A percentile compares a stretch with the other conserved stretches of the same genome.
Evolutionary conservation across 805 yeast species (phyloP).

Genomic region (Barnettozyma siamensis): DNA sequence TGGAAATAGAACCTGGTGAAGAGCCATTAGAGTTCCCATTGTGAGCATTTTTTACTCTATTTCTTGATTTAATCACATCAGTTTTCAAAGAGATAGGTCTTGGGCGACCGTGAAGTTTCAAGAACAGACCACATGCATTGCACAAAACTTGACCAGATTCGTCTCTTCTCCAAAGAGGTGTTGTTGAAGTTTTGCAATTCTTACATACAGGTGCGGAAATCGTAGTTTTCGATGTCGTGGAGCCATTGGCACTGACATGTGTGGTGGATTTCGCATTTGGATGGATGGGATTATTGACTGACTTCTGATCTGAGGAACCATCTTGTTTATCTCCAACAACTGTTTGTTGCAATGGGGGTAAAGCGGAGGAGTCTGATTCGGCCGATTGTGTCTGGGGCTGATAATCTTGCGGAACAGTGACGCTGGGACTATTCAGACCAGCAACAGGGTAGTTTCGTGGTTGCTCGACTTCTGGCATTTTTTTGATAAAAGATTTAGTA

Average conservation of each 20-base stretch:
- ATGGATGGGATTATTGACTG: conserved; percentile 15
- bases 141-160: conserved; percentile 87
- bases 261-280: conserved; percentile 61
- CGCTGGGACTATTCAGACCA: conserved; percentile 1
- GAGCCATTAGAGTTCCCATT: not conserved
- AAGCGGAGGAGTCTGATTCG: not conserved
- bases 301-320: not conserved
- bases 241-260: conserved; percentile 48
- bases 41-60: conserved; percentile 59
- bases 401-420: not conserved
- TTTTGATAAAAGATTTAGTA: not conserved
- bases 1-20: conserved; percentile 8
- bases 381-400: not conserved
- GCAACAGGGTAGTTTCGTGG: conserved; percentile 1
- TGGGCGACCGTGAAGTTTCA: conserved; percentile 87
- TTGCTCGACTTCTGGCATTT: conserved; percentile 5
- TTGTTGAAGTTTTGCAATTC: conserved; percentile 87
- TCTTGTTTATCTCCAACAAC: not conserved
- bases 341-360: not conserved
- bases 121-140: conserved; percentile 88
- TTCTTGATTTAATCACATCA: conserved; percentile 87
- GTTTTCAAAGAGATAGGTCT: conserved; percentile 89
- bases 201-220: conserved; percentile 70
- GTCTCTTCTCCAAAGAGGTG: conserved; percentile 94
- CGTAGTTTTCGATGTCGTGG: conserved; percentile 59